These are phyloP conservation scores for Cyberlindnera americana DNA, from an alignment of 805 yeast genomes.

Conservation along the genomic window DNA sequence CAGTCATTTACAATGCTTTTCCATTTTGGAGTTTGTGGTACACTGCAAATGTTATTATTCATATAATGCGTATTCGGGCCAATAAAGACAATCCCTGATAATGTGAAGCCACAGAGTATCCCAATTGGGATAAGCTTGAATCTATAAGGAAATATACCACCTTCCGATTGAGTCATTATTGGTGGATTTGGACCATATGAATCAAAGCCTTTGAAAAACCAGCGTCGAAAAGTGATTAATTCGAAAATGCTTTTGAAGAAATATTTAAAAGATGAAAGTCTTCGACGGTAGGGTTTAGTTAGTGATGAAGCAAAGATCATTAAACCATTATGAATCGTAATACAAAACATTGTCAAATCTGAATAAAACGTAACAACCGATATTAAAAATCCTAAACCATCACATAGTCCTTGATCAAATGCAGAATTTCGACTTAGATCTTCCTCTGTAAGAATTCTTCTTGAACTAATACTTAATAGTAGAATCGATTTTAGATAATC, in stretches of 20 bases:
- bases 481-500: slow-evolving; percentile 21
- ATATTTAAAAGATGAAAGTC: slow-evolving; percentile 8
- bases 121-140: not conserved
- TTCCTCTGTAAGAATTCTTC: slow-evolving; percentile 4
- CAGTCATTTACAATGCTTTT: slow-evolving; percentile 20
- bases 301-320: slow-evolving; percentile 19
- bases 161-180: slow-evolving; percentile 15
- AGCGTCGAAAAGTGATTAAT: slow-evolving; percentile 5
- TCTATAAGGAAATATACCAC: slow-evolving; percentile 21
- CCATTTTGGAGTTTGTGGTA: slow-evolving; percentile 20
- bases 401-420: slow-evolving; percentile 13
- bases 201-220: slow-evolving; percentile 5
- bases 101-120: not conserved
- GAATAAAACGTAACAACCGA: slow-evolving; percentile 14
- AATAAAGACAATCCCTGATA: slow-evolving; percentile 17
- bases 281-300: slow-evolving; percentile 10
- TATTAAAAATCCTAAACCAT: slow-evolving; percentile 21
- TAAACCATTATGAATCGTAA: slow-evolving; percentile 23
- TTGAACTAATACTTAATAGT: slow-evolving; percentile 4
- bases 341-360: slow-evolving; percentile 17
- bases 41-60: slow-evolving; percentile 17
- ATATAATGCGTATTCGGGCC: slow-evolving; percentile 11
- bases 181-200: slow-evolving; percentile 8
- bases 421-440: not conserved
- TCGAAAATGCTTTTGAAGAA: slow-evolving; percentile 6